These are phyloP conservation scores for Fraxinus platypoda DNA, from an alignment of 305 asterid species.

Conservation along the genomic window DNA sequence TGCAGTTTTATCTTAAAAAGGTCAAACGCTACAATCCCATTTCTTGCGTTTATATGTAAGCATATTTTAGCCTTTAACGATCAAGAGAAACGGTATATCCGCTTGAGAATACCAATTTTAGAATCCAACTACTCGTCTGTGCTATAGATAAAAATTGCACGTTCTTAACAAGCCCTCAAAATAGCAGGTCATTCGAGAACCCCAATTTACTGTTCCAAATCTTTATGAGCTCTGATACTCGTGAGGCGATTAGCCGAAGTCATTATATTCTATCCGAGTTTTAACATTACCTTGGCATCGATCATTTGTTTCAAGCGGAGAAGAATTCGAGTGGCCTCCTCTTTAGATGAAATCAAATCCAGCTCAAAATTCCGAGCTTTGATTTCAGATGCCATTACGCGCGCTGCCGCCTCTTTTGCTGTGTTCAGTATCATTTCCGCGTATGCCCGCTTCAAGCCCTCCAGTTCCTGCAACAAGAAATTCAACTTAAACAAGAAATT, in stretches of 20 bases:
- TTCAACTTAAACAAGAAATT: conserved; percentile 1
- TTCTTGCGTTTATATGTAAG: background rate
- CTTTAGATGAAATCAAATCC: conserved; percentile 45
- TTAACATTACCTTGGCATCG: conserved; percentile 48
- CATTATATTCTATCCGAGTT: background rate
- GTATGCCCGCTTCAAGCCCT: conserved; percentile 58
- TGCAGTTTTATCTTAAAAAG: background rate
- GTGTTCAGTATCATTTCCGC: conserved; percentile 67
- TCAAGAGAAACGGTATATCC: background rate
- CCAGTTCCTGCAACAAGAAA: conserved; percentile 36
- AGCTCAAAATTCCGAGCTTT: conserved; percentile 49
- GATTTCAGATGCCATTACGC: conserved; percentile 60
- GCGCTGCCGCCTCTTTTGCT: conserved; percentile 75
- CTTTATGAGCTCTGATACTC: background rate
- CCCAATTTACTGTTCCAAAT: background rate
- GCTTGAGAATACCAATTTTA: background rate
- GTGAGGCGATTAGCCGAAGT: background rate
- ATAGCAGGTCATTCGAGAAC: background rate
- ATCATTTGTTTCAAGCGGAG: conserved; percentile 57
- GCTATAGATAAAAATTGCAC: background rate
- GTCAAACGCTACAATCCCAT: background rate
- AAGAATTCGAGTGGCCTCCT: conserved; percentile 53
- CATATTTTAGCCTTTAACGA: background rate
- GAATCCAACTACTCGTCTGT: background rate
- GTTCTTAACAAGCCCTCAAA: background rate